Conservation (phyloP, 495 filamentous ascomycete genomes). For the Acidiella bohemica region DNA sequence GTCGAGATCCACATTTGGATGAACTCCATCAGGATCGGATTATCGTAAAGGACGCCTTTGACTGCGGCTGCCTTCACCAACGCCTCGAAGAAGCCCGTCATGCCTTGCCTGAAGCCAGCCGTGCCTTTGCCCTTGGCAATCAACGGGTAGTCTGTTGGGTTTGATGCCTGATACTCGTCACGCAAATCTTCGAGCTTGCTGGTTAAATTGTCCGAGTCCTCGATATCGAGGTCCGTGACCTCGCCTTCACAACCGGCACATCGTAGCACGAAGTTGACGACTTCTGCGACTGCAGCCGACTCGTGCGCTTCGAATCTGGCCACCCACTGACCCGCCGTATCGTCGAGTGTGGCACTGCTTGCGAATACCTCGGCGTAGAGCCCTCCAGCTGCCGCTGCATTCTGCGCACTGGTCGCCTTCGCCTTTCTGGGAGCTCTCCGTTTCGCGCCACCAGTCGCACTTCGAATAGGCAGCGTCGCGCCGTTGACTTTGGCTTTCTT, state of each 20-base stretch:
- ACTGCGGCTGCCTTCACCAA: conserved; percentile 63
- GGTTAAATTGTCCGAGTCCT: conserved; percentile 68
- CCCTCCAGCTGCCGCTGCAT: conserved; percentile 44
- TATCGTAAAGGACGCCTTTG: conserved; percentile 59
- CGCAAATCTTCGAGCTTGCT: conserved; percentile 62
- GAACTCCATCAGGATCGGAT: conserved; percentile 65
- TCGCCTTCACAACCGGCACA: conserved; percentile 66
- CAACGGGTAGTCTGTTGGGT: conserved; percentile 83
- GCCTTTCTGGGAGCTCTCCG: conserved; percentile 22
- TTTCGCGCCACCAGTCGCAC: conserved; percentile 36
- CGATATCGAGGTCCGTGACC: conserved; percentile 63
- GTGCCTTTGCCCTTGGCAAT: conserved; percentile 62
- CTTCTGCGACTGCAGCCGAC: conserved; percentile 54
- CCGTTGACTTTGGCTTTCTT: conserved; percentile 49
- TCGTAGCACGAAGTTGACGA: conserved; percentile 80
- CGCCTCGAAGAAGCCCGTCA: conserved; percentile 65
- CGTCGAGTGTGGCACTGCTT: conserved; percentile 52
- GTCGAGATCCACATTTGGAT: conserved; percentile 71
- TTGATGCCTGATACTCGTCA: conserved; percentile 62
- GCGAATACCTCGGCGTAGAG: conserved; percentile 76
- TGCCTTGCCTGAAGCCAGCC: conserved; percentile 55
- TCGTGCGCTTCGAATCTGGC: conserved; percentile 55
- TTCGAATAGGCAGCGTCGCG: conserved; percentile 28
- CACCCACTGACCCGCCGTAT: conserved; percentile 72
- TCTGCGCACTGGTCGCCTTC: conserved; percentile 21